phyloP scores from a whole-genome alignment of 2,329 filamentous ascomycete species.

The Talaromyces sp. region DNA sequence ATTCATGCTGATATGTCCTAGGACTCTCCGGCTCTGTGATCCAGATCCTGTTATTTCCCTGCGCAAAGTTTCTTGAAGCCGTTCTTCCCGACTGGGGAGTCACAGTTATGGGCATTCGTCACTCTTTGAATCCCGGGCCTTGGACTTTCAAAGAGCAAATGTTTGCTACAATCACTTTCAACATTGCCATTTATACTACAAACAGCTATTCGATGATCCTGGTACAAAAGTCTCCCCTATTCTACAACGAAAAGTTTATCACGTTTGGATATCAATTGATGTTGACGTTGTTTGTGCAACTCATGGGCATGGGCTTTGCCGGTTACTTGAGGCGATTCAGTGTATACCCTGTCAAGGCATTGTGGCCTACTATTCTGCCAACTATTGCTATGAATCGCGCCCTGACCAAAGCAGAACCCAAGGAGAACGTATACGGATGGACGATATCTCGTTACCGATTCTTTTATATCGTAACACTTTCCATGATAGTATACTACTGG shows the following conservation, averaged over 20 bases:
- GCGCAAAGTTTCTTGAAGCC: constrained; percentile 9
- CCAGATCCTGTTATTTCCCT: constrained; percentile 9
- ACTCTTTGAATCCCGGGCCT: constrained; percentile 10
- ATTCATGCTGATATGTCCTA: not conserved
- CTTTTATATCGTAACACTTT: constrained; percentile 7
- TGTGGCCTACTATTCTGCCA: constrained; percentile 8
- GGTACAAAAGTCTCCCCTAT: constrained; percentile 5
- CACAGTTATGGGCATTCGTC: constrained; percentile 5
- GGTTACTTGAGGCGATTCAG: constrained; percentile 8
- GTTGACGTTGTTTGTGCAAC: constrained; percentile 9
- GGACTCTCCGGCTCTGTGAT: not conserved
- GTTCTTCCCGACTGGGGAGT: constrained; percentile 8
- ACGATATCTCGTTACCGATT: constrained; percentile 10
- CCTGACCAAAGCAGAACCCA: constrained; percentile 7
- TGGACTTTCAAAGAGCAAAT: constrained; percentile 12
- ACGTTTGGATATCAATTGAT: constrained; percentile 11
- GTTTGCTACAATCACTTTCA: constrained; percentile 12
- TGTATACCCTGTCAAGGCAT: constrained; percentile 13
- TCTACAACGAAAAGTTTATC: constrained; percentile 8
- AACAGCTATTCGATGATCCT: constrained; percentile 11
- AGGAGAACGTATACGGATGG: constrained; percentile 10
- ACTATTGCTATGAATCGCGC: constrained; percentile 13
- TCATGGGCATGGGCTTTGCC: constrained; percentile 11
- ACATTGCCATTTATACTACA: constrained; percentile 11
- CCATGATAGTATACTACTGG: not conserved